Evolutionary conservation across 202 grass and related monocot species (phyloP), one percentile per base, ranked within the genome.

Genomic region (Panicum virgatum): DNA sequence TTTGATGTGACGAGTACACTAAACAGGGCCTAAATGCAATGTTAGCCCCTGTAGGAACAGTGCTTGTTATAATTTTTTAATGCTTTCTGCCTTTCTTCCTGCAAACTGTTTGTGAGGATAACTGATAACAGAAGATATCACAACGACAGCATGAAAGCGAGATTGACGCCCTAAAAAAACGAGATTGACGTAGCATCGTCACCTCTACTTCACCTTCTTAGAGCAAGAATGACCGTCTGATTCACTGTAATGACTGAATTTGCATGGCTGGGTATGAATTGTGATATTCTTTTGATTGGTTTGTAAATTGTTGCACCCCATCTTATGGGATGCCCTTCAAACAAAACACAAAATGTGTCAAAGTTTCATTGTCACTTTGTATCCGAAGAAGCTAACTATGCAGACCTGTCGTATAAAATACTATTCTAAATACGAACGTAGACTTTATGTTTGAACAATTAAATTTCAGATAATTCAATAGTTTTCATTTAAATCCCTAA

Each of bases 101-200:
- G 43, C 22, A 71, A 44, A 45, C 11, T 83, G 39, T 62, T 11
- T 19, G 9, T 14, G 57, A 77, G 56, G 39, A 77, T 77, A 44
- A 43, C 9, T 43, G 9, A 43, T 10, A 76, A 76, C 56, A 76
- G 22, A 27, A 56, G 56, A 27, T 56, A 58, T 4, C n/a, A 38
- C 63, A 39, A 57, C 36, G 72, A 58, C 36, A 76, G 14, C 73
- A 26, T 59, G 73, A 76, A 76, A 62, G 39, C 23, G 73, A 76
- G 9, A 19, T 62, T 44, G 20, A 61, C 22, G 34, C n/a, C n/a
- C n/a, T n/a, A n/a, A n/a, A n/a, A 76, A 76, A 62, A 25, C 23
- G 73, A 76, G 9, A 19, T 62, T 44, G 20, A 61, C 22, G 34
- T 42, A 65, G 9, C 63, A 13, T 40, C 6, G 36, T 66, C 37